Base-by-base conservation (phyloP, 305 asterid species). In the Fraxinus velutina region DNA sequence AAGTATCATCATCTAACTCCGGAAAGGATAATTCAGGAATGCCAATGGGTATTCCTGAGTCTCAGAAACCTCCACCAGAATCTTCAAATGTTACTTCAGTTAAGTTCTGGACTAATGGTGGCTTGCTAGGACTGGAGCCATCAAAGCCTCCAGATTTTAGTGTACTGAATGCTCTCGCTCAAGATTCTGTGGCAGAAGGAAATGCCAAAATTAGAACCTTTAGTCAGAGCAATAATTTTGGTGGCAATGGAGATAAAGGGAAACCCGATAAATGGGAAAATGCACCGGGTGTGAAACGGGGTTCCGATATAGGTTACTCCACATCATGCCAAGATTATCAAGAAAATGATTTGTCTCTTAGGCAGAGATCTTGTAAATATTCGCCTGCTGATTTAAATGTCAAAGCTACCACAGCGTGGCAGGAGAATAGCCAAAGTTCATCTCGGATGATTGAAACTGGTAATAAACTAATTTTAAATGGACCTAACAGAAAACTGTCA, bases 101-200 rank as follows among this genome's bases (percentile, higher is more conserved):
- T 79, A 85, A 87, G 70, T 90, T 95, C 85, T 95, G 99, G 99
- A 95, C 99, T 79, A 95, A 95, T 84, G 99, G 99, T 86, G 88
- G 97, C 80, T 87, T 95, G 89, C 93, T 95, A 13, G 99, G 99
- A 78, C 99, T 47, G 57, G 57, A 47, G 57, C 57, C 57, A 47
- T 47, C 57, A 13, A 47, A 47, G 57, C 57, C 57, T 37, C 98
- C 97, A 6, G 98, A 90, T 87, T 90, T 21, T 84, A 88, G 92
- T 81, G 73, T 79, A 52, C 74, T 39, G 33, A 87, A 89, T 71
- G 83, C 80, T 62, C 81, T 79, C 77, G 62, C 85, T 79, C 90
- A 84, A 80, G 90, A 83, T 82, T 57, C 86, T 47, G 74, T 17
- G 47, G 30, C 64, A 77, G 86, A 55, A 68, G 86, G 83, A 76